These are phyloP conservation scores for Pythium aristosporum DNA, from an alignment of 352 stramenopile species.

Conservation along the genomic window DNA sequence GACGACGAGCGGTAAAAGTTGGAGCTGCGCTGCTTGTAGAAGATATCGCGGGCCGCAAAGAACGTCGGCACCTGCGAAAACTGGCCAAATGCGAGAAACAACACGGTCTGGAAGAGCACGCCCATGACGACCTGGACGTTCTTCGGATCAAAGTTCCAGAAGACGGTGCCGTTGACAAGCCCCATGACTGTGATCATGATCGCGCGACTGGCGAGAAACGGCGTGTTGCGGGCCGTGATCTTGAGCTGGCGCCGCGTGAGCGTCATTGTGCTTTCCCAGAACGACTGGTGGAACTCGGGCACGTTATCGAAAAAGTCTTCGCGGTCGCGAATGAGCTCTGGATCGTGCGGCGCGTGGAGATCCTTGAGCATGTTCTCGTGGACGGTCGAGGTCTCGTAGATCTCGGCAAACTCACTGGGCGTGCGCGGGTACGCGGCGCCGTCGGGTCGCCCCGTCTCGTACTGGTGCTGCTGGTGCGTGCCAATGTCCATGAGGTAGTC, in stretches of 20 bases:
- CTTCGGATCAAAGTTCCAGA: conserved; percentile 35
- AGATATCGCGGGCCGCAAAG: conserved; percentile 45
- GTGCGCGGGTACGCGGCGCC: conserved; percentile 23
- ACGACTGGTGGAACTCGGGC: conserved; percentile 29
- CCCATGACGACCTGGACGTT: conserved; percentile 40
- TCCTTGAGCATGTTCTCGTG: conserved; percentile 23
- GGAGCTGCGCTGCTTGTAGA: conserved; percentile 68
- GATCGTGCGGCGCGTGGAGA: conserved; percentile 86
- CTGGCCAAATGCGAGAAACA: conserved; percentile 65
- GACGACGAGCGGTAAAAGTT: conserved; percentile 73
- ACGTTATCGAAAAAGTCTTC: conserved; percentile 32
- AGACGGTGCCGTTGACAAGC: conserved; percentile 34
- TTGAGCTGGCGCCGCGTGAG: conserved; percentile 32
- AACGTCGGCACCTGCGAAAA: conserved; percentile 67
- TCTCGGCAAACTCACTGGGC: conserved; percentile 27
- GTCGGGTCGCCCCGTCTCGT: conserved; percentile 21
- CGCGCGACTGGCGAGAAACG: conserved; percentile 25
- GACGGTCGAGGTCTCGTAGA: conserved; percentile 23
- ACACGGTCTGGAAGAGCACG: conserved; percentile 68
- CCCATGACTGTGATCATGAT: conserved; percentile 39
- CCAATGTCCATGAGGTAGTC: conserved; percentile 35
- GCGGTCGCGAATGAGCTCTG: conserved; percentile 80
- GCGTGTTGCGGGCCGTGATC: conserved; percentile 31
- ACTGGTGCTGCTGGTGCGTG: conserved; percentile 32
- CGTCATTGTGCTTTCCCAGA: conserved; percentile 28